These are phyloP conservation scores for Tricharina praecox DNA, from an alignment of 495 filamentous ascomycete species.

Conservation along the genomic window DNA sequence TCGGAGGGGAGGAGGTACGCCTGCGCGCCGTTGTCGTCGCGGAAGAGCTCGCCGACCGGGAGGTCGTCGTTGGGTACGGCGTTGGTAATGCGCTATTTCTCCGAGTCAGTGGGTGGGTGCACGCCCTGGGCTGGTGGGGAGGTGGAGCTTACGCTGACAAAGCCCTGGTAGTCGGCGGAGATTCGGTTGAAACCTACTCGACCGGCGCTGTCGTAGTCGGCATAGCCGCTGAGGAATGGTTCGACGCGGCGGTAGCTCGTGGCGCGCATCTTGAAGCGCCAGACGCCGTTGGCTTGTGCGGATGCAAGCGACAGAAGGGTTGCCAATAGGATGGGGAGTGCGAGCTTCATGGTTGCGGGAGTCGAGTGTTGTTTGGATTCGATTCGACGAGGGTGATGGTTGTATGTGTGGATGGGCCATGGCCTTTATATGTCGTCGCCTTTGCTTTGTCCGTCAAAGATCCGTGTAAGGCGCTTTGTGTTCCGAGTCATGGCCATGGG, in stretches of 20 bases:
- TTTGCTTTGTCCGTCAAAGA: too few species aligned
- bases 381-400: too few species aligned
- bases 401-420: too few species aligned
- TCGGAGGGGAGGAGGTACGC: background rate
- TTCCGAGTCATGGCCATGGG: too few species aligned
- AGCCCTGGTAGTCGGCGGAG: background rate
- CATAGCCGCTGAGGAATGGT: background rate
- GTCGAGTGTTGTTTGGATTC: too few species aligned
- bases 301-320: background rate
- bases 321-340: background rate
- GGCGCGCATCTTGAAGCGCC: conserved; percentile 1
- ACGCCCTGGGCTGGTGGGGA: too few species aligned
- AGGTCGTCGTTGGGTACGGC: background rate
- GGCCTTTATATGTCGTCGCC: too few species aligned
- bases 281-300: background rate
- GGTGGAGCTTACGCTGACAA: background rate
- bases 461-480: too few species aligned
- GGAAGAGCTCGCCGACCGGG: background rate
- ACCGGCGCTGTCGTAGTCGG: background rate
- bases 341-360: background rate
- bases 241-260: background rate
- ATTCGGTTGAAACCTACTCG: background rate
- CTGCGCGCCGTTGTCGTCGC: background rate
- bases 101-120: too few species aligned
- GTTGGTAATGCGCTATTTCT: too few species aligned